Evolutionary conservation across 768 basidiomycete species (phyloP), one percentile per base, ranked within the genome.

Genomic region (Lentinula lateritia): DNA sequence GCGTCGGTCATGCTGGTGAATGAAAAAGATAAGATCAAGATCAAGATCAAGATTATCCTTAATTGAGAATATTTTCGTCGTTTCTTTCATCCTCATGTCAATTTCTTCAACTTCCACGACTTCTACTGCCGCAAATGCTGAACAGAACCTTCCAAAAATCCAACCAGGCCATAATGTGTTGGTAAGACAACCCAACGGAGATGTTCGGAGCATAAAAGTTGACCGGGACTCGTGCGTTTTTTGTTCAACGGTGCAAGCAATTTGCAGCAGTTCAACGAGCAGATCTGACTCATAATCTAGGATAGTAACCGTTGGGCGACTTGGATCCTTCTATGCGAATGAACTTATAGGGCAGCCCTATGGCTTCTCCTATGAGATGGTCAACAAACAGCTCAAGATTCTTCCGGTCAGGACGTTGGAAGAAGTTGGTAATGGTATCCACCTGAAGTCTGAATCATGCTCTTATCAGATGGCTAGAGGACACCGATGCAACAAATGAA

Each of bases 401-500:
- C 67, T 89, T 36, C 82, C 86, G 58, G 83, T 88, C 48, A 81
- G 77, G 56, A 83, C 82, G 9, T 73, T 92, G 68, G 83, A 89
- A 68, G 93, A 95, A 75, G 81, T 95, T 66, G 93, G 94, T 93
- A 28, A 73, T 67, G 87, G 71, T 9, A 20, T 23, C 53, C 64
- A 59, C 18, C 55, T 59, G 52, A 41, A 50, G 23, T 46, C 36
- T 56, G 46, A 16, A 41, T 42, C 20, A 41, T 20, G 12, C 48
- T 62, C 53, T 45, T 36, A 28, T 3, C 52, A 52, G 50, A 66
- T 56, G 13, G 63, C 6, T 66, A 96, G 96, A 95, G 86, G 96
- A 98, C 68, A 98, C 95, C 12, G 90, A 91, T 56, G 96, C 95
- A 1, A 99, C 95, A 3, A 99, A 99, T 68, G 95, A 99, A 69